A percentile compares a stretch with the other conserved stretches of the same genome.
These are phyloP conservation scores for Endocarpon pusillum DNA, from an alignment of 495 filamentous ascomycete species.

Conservation along the genomic window DNA sequence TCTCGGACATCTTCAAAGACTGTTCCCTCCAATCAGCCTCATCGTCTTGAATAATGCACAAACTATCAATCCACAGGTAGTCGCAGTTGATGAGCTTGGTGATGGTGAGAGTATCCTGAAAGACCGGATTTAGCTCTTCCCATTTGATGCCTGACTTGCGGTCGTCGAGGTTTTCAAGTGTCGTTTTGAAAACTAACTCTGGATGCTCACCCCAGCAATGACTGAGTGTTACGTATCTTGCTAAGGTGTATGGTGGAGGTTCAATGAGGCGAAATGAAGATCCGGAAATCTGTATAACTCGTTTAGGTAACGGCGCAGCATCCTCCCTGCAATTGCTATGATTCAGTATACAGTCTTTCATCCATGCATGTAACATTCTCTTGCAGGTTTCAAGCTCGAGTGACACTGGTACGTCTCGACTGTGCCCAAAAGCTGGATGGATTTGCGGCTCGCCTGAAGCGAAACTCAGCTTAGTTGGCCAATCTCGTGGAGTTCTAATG, in stretches of 20 bases:
- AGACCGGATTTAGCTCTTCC: conserved; percentile 9
- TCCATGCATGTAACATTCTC: not conserved
- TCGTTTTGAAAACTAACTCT: conserved; percentile 1
- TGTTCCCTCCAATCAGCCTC: conserved; percentile 10
- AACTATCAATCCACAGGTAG: conserved; percentile 16
- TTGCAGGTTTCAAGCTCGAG: not conserved
- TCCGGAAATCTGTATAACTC: conserved; percentile 1
- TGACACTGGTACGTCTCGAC: not conserved
- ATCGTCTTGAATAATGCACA: conserved; percentile 16
- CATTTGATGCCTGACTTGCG: conserved; percentile 3
- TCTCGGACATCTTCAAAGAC: conserved; percentile 10
- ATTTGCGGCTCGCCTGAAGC: not conserved
- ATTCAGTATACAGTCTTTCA: not conserved
- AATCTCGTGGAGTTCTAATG: not conserved
- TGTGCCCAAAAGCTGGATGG: not conserved
- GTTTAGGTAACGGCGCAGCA: not conserved
- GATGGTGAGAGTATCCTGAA: conserved; percentile 13
- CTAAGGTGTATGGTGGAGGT: not conserved
- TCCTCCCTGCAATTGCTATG: not conserved
- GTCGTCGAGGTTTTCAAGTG: not conserved
- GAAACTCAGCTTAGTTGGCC: not conserved
- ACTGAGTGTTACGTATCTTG: conserved; percentile 3
- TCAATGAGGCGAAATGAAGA: not conserved
- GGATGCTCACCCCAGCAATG: conserved; percentile 6
- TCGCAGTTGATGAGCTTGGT: conserved; percentile 6